Conservation (phyloP, 129 eudicot genomes). For the Ambrosia artemisiifolia region DNA sequence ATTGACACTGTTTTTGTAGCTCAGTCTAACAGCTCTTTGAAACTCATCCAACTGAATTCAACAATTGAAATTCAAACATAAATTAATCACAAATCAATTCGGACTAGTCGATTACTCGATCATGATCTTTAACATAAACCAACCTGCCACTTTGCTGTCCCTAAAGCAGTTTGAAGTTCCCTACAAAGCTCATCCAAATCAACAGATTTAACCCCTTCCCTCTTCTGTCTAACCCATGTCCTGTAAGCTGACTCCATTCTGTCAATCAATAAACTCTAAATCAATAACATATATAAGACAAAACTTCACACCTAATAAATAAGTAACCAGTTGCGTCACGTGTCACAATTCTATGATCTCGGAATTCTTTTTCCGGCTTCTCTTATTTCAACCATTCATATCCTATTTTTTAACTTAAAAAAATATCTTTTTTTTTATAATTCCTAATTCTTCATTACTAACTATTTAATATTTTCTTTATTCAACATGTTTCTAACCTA, state of each 20-base stretch:
- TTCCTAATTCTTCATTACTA: too few relatives aligned
- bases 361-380: too few relatives aligned
- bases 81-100: not conserved
- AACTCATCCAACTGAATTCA: conserved; percentile 79
- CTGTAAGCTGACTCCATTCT: conserved; percentile 96
- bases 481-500: too few relatives aligned
- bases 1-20: conserved; percentile 59
- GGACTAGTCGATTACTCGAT: not conserved
- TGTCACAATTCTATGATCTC: too few relatives aligned
- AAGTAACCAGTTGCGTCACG: too few relatives aligned
- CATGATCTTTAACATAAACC: conserved; percentile 6
- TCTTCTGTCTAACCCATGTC: conserved; percentile 75
- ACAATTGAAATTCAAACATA: conserved; percentile 7
- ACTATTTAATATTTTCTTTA: too few relatives aligned
- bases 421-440: too few relatives aligned
- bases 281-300: not conserved
- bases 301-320: too few relatives aligned
- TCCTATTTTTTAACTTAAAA: too few relatives aligned
- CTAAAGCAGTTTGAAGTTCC: conserved; percentile 91
- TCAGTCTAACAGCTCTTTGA: conserved; percentile 71
- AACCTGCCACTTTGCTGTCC: conserved; percentile 99
- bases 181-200: conserved; percentile 61
- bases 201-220: conserved; percentile 46
- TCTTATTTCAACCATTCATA: too few relatives aligned
- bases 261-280: not conserved